phyloP scores from a whole-genome alignment of 805 yeast species.

The Teunomyces tritomae region DNA sequence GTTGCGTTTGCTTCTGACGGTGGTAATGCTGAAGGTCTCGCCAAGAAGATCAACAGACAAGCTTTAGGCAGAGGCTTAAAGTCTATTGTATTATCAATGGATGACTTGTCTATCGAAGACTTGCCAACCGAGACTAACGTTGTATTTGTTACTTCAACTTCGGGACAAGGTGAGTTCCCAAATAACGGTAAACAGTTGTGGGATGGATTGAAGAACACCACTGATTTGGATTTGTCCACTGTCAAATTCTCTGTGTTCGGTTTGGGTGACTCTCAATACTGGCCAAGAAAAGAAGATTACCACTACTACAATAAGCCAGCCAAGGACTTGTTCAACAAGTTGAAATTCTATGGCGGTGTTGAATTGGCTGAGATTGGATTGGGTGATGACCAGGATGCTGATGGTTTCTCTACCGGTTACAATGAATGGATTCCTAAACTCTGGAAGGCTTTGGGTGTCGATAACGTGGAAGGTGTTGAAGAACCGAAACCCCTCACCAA shows the following conservation, averaged over 20 bases:
- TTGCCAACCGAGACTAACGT: constrained; percentile 68
- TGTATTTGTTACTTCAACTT: constrained; percentile 68
- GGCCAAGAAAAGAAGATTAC: constrained; percentile 97
- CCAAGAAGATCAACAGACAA: constrained; percentile 72
- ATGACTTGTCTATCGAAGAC: constrained; percentile 70
- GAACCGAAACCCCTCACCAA: constrained; percentile 91
- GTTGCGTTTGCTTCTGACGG: constrained; percentile 90
- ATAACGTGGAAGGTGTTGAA: constrained; percentile 72
- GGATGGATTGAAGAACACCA: constrained; percentile 64
- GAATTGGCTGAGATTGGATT: constrained; percentile 73
- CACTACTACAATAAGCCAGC: constrained; percentile 93
- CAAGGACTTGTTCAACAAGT: constrained; percentile 63
- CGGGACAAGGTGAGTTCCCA: constrained; percentile 87
- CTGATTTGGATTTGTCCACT: constrained; percentile 60
- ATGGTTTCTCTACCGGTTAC: constrained; percentile 91
- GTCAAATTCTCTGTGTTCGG: constrained; percentile 66
- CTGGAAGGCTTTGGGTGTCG: constrained; percentile 90
- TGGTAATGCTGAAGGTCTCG: constrained; percentile 82
- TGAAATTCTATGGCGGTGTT: constrained; percentile 70
- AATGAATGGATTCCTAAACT: constrained; percentile 78
- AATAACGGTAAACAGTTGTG: constrained; percentile 76
- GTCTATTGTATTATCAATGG: constrained; percentile 64
- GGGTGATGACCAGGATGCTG: constrained; percentile 98
- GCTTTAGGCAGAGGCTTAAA: constrained; percentile 79
- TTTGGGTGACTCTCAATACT: constrained; percentile 80